Conservation (phyloP, 257 asterid genomes). For the Solanum ossicruentum region DNA sequence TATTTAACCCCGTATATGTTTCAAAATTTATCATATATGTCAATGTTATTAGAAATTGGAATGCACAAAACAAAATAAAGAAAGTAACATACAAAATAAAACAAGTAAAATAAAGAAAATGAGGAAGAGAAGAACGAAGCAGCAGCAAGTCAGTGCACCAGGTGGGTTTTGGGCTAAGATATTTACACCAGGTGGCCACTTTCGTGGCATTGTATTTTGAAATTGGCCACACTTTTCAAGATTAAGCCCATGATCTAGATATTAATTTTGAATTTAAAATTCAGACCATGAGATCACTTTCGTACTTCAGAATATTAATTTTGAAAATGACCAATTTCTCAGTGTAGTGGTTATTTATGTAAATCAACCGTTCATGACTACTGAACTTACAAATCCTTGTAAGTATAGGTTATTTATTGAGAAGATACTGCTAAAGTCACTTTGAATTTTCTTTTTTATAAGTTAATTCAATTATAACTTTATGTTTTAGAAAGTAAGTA, state of each 20-base stretch:
- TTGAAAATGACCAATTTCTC: background rate
- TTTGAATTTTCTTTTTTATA: too few relatives aligned
- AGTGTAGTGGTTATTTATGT: background rate
- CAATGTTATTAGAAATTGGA: background rate
- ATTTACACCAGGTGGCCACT: background rate
- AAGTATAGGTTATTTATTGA: too few relatives aligned
- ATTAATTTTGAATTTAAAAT: background rate
- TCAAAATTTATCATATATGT: background rate
- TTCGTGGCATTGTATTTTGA: background rate
- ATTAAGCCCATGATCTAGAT: background rate
- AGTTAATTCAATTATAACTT: too few relatives aligned
- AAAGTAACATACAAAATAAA: background rate
- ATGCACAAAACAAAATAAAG: background rate
- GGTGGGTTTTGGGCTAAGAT: too few relatives aligned
- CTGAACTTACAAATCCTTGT: too few relatives aligned
- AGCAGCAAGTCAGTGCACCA: too few relatives aligned
- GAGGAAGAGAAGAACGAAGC: background rate
- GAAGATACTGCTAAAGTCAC: too few relatives aligned
- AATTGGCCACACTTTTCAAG: background rate
- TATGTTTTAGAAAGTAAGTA: too few relatives aligned
- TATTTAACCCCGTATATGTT: background rate
- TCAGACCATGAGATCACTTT: background rate
- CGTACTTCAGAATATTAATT: background rate
- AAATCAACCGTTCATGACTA: background rate
- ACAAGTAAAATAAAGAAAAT: background rate